Percentiles rank a stretch among this genome's conserved stretches.
These are phyloP conservation scores for Fusarium sp. DNA, from an alignment of 2,329 filamentous ascomycete species.

Conservation along the genomic window DNA sequence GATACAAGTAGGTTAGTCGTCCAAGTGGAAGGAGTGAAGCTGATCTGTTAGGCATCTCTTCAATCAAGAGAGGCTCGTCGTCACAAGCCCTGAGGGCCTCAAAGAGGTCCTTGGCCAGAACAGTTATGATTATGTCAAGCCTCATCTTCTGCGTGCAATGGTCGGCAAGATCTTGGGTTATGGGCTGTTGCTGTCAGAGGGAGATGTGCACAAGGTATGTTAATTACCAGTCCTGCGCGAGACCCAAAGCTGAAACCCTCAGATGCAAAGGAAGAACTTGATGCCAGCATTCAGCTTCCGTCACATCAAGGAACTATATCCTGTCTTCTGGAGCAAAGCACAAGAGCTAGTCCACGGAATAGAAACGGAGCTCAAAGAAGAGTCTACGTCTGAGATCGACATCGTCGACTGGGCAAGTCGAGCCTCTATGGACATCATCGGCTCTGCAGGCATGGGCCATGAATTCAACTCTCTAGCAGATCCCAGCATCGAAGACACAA, in stretches of 20 bases:
- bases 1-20: slow-evolving; percentile 14
- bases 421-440: slow-evolving; percentile 56
- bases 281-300: slow-evolving; percentile 44
- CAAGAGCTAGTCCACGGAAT: slow-evolving; percentile 24
- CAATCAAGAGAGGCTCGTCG: slow-evolving; percentile 31
- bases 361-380: slow-evolving; percentile 7
- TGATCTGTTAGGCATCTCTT: slow-evolving; percentile 27
- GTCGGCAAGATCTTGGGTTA: slow-evolving; percentile 35
- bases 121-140: slow-evolving; percentile 38
- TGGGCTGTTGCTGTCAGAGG: slow-evolving; percentile 19
- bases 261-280: slow-evolving; percentile 40
- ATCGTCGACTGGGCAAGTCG: slow-evolving; percentile 40
- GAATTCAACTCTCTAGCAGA: slow-evolving; percentile 54
- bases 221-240: accelerated
- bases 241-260: not conserved
- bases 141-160: slow-evolving; percentile 36
- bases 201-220: slow-evolving; percentile 32
- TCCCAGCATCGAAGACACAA: slow-evolving; percentile 52
- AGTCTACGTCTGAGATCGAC: not conserved
- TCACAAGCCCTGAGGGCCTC: slow-evolving; percentile 30
- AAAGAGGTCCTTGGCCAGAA: slow-evolving; percentile 36
- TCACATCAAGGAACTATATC: slow-evolving; percentile 37
- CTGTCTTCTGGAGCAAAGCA: slow-evolving; percentile 35
- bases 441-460: slow-evolving; percentile 53
- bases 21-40: accelerated